Evolutionary conservation across 805 yeast genomes (phyloP).

Genomic region (Candida gorgasii): DNA sequence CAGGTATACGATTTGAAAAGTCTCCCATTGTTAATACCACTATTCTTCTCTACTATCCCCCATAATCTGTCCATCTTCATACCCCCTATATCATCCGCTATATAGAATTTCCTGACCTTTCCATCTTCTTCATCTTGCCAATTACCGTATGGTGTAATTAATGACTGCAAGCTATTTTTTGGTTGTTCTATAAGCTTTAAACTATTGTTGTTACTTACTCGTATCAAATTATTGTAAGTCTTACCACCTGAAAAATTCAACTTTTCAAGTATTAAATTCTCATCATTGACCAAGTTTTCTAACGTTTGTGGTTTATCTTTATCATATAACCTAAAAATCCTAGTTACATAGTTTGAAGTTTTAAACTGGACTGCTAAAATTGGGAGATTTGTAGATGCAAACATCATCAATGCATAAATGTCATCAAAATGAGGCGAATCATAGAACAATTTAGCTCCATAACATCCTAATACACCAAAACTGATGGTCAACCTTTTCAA

Average conservation of each 20-base stretch:
- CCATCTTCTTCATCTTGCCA: slow-evolving; percentile 42
- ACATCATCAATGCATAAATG: slow-evolving; percentile 43
- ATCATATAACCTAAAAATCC: slow-evolving; percentile 71
- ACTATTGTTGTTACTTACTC: slow-evolving; percentile 34
- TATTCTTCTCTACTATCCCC: slow-evolving; percentile 74
- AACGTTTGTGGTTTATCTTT: slow-evolving; percentile 62
- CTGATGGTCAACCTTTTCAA: slow-evolving; percentile 64
- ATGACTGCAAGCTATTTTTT: background rate
- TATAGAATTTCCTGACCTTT: slow-evolving; percentile 46
- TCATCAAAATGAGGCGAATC: slow-evolving; percentile 56
- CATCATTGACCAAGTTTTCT: slow-evolving; percentile 61
- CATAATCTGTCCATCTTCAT: slow-evolving; percentile 80
- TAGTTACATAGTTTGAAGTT: slow-evolving; percentile 66
- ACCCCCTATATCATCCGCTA: slow-evolving; percentile 77
- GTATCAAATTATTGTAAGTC: slow-evolving; percentile 61
- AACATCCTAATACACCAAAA: slow-evolving; percentile 58
- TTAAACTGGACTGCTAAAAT: slow-evolving; percentile 49
- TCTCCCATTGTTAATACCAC: slow-evolving; percentile 70
- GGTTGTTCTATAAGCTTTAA: slow-evolving; percentile 35
- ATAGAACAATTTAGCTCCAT: slow-evolving; percentile 59
- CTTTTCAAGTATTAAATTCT: slow-evolving; percentile 66
- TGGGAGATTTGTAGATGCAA: slow-evolving; percentile 58
- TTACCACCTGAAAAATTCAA: slow-evolving; percentile 66
- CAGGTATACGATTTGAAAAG: slow-evolving; percentile 18
- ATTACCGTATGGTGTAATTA: slow-evolving; percentile 28